Evolutionary conservation across 495 filamentous ascomycete species (phyloP), one percentile per base, ranked within the genome.

Genomic region (Neurospora sp.): DNA sequence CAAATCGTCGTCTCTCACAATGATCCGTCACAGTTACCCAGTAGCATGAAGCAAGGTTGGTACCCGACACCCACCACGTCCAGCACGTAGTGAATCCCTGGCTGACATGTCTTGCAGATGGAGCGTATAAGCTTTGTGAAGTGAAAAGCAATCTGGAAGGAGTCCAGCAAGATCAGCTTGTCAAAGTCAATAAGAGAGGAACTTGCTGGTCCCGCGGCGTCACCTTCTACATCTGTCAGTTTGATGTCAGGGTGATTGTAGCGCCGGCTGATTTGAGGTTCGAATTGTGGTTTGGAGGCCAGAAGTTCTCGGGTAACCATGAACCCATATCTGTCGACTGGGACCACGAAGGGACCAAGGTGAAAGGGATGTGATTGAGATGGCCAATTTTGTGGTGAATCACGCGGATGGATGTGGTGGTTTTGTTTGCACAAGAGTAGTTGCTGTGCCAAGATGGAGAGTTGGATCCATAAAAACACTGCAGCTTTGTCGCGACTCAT

Each of bases 201-300:
- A 73, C 74, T 31, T 76, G 80, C 18, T 85, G 84, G 69, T 82
- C 76, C 44, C 73, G 76, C 6, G 83, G 85, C 5, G 79, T 85
- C 37, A 78, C 72, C 38, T 88, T 85, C 69, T 84, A 85, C 75
- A 76, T 85, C n/a, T 84, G 84, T 16, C 80, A 74, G 5, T 89
- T 88, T 69, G 83, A 87, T 39, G 80, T 90, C 7, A 79, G 79
- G n/a, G 84, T 86, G 4, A 82, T 88, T 3, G 82, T 89, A 41
- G 87, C 86, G 7, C 79, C 87, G 6, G 88, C 87, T 1, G 87
- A 89, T 72, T 77, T 89, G 20, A 79, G 84, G 7, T 90, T 90
- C 48, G 84, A 88, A 77, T 69, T 89, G 6, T 87, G 86, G 85
- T 85, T 85, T 48, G 84, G 81, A 31, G 84, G 86, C 4, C 80